Base-by-base conservation (phyloP, 1,284 basidiomycete species). In the Boletus smithii region DNA sequence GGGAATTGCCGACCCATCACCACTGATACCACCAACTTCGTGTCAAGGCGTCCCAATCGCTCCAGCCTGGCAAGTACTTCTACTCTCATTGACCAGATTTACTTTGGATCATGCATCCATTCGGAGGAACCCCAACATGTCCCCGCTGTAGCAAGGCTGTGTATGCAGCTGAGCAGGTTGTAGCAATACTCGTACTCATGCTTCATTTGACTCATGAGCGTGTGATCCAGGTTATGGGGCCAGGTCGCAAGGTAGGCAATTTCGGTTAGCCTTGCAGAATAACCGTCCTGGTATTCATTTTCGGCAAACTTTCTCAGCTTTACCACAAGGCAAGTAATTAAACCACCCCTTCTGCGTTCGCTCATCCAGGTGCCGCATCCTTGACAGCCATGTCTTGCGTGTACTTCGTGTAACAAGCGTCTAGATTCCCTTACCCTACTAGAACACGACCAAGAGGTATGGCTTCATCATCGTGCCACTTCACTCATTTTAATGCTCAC, bases 161-260 rank as follows among this genome's bases (percentile, higher is more conserved):
- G 18, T 91, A 90, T 66, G 85, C 85, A 52, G 88, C 88, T 49
- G 87, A 91, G 65, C 86, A 89, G 77, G 86, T 81, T 53, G 76
- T 53, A 38, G 16, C 43, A 37, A 23, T 46, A 5, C 30, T n/a
- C 30, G 16, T 30, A 34, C 46, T 42, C 27, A 22, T 33, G 16
- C 32, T 42, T 46, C 40, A 46, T 26, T 42, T 31, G 26, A 27
- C 40, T 53, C 35, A 53, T 46, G 5, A 39, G 10, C 17, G 11
- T 46, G 58, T 53, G 45, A 51, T 50, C 42, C 60, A 88, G 85
- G 79, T 79, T 46, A 83, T 90, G 76, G 87, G 88, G 32, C 85
- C 85, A 48, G 87, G 85, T 36, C 77, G 87, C 63, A 89, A 84
- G 79, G 87, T 87, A 63, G 56, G 75, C 56, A 44, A 43, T 58